phyloP scores from a whole-genome alignment of 345 rosid genomes.

The Moricandia arvensis region DNA sequence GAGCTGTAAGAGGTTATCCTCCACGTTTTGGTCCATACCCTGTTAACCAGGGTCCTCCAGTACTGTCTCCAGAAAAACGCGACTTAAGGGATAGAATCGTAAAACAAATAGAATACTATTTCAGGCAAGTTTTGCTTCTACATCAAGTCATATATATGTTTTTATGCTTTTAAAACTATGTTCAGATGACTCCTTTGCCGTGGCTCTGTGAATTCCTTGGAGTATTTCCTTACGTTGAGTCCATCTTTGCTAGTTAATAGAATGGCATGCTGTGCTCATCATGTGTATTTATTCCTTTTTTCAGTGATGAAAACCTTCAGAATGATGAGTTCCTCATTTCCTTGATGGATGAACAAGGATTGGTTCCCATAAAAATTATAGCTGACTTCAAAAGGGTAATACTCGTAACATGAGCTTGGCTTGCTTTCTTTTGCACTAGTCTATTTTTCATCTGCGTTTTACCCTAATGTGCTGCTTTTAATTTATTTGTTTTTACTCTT shows the following conservation, averaged over 20 bases:
- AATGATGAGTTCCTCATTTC: conserved; percentile 63
- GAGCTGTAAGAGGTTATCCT: conserved; percentile 72
- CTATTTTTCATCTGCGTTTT: neutral
- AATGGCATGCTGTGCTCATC: neutral
- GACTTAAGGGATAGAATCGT: conserved; percentile 55
- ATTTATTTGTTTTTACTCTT: conserved; percentile 1
- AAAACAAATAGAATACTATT: conserved; percentile 89
- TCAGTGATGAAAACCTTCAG: conserved; percentile 87
- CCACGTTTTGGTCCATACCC: conserved; percentile 62
- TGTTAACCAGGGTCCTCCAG: conserved; percentile 49
- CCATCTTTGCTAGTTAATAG: neutral
- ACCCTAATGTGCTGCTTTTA: neutral
- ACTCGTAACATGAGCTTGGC: neutral
- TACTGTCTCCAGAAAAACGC: conserved; percentile 46
- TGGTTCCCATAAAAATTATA: conserved; percentile 71
- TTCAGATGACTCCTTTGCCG: neutral
- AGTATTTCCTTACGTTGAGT: conserved; percentile 4
- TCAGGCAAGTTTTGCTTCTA: conserved; percentile 57
- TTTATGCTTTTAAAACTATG: neutral
- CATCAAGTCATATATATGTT: neutral
- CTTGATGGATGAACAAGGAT: conserved; percentile 91
- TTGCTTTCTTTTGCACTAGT: conserved; percentile 17
- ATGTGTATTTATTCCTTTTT: conserved; percentile 25
- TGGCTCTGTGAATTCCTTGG: neutral
- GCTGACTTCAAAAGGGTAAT: conserved; percentile 90